Evolutionary conservation across 306 rosid genomes (phyloP), one percentile per base, ranked within the genome.

Genomic region (Cercis canadensis): DNA sequence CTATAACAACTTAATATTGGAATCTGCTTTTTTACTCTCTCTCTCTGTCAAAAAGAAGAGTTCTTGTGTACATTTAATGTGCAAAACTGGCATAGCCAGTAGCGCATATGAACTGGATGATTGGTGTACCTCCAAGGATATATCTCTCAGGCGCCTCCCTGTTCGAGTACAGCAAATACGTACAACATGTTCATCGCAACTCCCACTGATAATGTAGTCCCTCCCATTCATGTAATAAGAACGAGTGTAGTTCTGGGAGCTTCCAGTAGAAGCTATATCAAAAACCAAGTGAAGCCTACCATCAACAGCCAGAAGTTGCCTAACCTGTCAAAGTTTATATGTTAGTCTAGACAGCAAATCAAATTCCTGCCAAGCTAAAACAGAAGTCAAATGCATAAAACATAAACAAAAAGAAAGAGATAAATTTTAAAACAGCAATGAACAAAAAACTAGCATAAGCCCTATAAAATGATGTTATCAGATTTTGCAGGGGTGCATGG

Each of bases 181-280:
- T n/a, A 88, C 92, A 12, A 87, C 79, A 40, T 90, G 92, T 68
- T 90, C 97, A 68, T 90, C 97, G 84, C 89, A 88, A 80, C 96
- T 90, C 74, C 97, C 97, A 65, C 92, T 88, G 19, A 90, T 84
- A 65, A 90, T 86, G 70, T 86, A 90, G 80, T 90, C 97, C 76
- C 92, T 80, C 71, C 97, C 92, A 67, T 90, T 90, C 95, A 88
- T 82, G 84, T 90, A 90, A 83, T 88, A 90, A 33, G 95, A 88
- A 37, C 96, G 90, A 41, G 97, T 88, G 76, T 88, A 90, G 65
- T 90, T 90, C 65, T 88, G 92, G 66, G 87, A 75, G 68, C 92
- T 86, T 75, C 89, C 85, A 1, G 87, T 88, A 17, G 90, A 80
- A 75, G 95, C 89, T 73, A 88, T 90, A 50, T 80, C 89, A 64